Conservation (phyloP, 2,329 filamentous ascomycete species). For the Microdochium trichocladiopsis region DNA sequence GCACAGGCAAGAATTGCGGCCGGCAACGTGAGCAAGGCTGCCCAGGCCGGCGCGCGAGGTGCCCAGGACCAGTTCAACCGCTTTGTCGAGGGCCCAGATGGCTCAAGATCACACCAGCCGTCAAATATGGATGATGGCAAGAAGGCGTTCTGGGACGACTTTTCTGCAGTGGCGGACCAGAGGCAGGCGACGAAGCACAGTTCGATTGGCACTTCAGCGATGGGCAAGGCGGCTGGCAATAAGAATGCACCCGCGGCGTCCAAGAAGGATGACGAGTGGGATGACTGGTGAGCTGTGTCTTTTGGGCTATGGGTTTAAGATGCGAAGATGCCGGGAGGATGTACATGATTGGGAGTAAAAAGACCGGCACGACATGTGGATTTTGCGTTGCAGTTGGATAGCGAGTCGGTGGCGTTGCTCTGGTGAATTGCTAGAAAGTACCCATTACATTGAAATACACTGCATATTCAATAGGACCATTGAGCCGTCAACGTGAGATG, state of each 20-base stretch:
- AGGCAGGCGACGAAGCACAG: constrained; percentile 32
- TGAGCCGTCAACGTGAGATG: background rate
- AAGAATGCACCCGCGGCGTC: constrained; percentile 21
- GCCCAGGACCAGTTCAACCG: constrained; percentile 76
- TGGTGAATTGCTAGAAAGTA: background rate
- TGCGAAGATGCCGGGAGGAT: background rate
- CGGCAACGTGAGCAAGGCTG: constrained; percentile 58
- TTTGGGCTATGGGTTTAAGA: too few relatives aligned
- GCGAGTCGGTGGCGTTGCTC: background rate
- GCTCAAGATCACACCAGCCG: constrained; percentile 27
- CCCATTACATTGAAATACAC: background rate
- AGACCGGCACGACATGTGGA: background rate
- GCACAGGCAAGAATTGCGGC: constrained; percentile 56
- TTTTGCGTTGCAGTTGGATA: background rate
- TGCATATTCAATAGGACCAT: background rate
- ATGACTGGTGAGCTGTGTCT: constrained; percentile 56
- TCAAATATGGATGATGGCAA: constrained; percentile 51
- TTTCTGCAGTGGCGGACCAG: constrained; percentile 63
- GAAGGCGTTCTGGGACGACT: constrained; percentile 89
- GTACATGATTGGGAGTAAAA: constrained; percentile 5
- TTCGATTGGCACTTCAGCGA: constrained; percentile 52
- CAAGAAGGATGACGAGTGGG: constrained; percentile 54
- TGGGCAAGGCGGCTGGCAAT: constrained; percentile 43
- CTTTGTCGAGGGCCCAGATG: constrained; percentile 72
- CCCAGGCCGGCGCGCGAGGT: constrained; percentile 63